Conservation (phyloP, 768 basidiomycete genomes). For the Xerocomellus amylosporus region DNA sequence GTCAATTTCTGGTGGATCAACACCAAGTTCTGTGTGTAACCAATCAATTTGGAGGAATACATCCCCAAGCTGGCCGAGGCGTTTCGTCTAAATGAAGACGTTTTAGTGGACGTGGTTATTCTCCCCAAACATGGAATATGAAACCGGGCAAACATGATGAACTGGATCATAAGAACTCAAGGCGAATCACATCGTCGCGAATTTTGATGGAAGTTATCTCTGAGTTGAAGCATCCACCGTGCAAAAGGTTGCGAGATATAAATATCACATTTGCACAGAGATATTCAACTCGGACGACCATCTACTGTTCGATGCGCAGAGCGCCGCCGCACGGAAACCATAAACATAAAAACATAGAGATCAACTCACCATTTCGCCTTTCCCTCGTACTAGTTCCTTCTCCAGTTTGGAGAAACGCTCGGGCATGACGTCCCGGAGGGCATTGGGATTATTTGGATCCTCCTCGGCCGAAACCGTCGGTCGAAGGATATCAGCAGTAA, state of each 20-base stretch:
- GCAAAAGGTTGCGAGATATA: neutral
- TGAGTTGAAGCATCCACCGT: neutral
- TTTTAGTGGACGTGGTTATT: slow-evolving; percentile 1
- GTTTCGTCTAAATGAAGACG: slow-evolving; percentile 50
- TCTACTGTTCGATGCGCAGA: neutral
- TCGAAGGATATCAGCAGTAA: slow-evolving; percentile 52
- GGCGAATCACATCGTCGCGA: neutral
- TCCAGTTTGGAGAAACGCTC: slow-evolving; percentile 79
- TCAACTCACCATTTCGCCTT: slow-evolving; percentile 77
- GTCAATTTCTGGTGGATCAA: slow-evolving; percentile 56
- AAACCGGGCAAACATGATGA: neutral
- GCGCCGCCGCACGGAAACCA: neutral
- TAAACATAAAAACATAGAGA: neutral
- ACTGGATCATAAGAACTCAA: neutral
- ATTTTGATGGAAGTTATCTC: neutral
- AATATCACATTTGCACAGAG: neutral
- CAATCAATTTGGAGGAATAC: slow-evolving; percentile 77
- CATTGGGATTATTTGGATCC: slow-evolving; percentile 32
- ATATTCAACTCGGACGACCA: neutral
- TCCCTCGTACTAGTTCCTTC: slow-evolving; percentile 80
- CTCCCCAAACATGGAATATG: neutral
- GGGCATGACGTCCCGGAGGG: slow-evolving; percentile 69
- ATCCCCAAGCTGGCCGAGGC: slow-evolving; percentile 58
- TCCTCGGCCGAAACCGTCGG: slow-evolving; percentile 44
- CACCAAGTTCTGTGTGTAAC: slow-evolving; percentile 79